Conservation (phyloP, 2,329 filamentous ascomycete species). For the Aspergillus candidus region DNA sequence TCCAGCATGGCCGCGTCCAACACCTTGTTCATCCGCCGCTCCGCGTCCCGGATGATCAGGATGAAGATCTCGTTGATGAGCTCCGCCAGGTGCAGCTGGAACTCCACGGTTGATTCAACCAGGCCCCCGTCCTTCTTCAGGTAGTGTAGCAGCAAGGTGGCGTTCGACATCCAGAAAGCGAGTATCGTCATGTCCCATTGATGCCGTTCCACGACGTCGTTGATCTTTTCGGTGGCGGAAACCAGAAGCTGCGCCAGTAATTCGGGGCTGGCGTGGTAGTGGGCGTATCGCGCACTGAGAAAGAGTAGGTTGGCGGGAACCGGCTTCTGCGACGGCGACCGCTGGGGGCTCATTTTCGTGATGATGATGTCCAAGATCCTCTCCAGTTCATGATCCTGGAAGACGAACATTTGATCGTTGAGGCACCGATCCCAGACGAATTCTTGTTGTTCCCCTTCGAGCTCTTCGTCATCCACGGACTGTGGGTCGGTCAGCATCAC, state of each 20-base stretch:
- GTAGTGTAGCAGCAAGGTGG: slow-evolving; percentile 90
- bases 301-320: slow-evolving; percentile 97
- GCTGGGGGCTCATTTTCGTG: slow-evolving; percentile 94
- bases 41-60: slow-evolving; percentile 90
- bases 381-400: slow-evolving; percentile 88
- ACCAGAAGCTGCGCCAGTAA: slow-evolving; percentile 74
- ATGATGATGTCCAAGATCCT: slow-evolving; percentile 92
- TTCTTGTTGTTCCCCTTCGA: slow-evolving; percentile 83
- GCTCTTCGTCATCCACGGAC: slow-evolving; percentile 73
- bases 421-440: slow-evolving; percentile 94
- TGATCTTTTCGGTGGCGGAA: slow-evolving; percentile 91
- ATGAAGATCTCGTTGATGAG: slow-evolving; percentile 98
- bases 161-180: slow-evolving; percentile 98
- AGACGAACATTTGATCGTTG: slow-evolving; percentile 99
- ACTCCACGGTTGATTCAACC: slow-evolving; percentile 73
- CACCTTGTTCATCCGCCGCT: slow-evolving; percentile 92
- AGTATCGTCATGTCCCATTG: slow-evolving; percentile 99
- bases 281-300: slow-evolving; percentile 87
- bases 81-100: slow-evolving; percentile 88
- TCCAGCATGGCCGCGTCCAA: slow-evolving; percentile 91
- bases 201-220: slow-evolving; percentile 86
- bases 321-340: slow-evolving; percentile 93
- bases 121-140: slow-evolving; percentile 88
- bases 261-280: slow-evolving; percentile 88
- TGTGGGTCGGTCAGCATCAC: slow-evolving; percentile 10